Evolutionary conservation across 441 rosid genomes (phyloP).

Genomic region (Cnidoscolus chayamansa): DNA sequence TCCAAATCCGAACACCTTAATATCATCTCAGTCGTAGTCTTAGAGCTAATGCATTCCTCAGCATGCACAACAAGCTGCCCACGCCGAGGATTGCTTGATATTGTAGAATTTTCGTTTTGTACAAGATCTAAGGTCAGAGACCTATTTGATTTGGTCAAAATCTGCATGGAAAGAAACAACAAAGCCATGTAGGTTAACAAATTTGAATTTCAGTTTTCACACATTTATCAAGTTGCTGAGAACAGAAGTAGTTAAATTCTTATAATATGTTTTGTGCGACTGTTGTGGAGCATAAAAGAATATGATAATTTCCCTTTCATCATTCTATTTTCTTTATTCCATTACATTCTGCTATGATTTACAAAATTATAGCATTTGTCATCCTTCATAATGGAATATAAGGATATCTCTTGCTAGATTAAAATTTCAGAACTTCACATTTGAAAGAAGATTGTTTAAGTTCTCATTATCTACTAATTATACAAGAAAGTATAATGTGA

Average conservation of each 20-base stretch:
- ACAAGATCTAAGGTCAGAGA: constrained; percentile 60
- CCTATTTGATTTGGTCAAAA: constrained; percentile 62
- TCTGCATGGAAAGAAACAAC: constrained; percentile 35
- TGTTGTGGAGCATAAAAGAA: neutral
- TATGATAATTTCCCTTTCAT: neutral
- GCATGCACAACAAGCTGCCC: constrained; percentile 80
- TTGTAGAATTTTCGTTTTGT: constrained; percentile 43
- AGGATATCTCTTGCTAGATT: neutral
- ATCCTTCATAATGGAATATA: neutral
- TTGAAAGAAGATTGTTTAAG: neutral
- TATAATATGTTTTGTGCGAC: neutral
- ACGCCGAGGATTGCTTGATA: constrained; percentile 33
- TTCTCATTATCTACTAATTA: constrained; percentile 11
- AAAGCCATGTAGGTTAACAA: neutral
- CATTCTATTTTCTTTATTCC: neutral
- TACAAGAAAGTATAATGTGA: constrained; percentile 10
- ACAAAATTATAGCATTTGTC: neutral
- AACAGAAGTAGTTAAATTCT: neutral
- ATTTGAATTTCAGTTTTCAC: neutral
- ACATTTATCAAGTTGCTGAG: neutral
- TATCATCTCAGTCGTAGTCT: constrained; percentile 60
- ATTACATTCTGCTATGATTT: neutral
- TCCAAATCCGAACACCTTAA: constrained; percentile 77
- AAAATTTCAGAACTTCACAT: neutral
- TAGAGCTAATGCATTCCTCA: constrained; percentile 77